Conservation (phyloP, 2,329 filamentous ascomycete species). For the Cadophora gregata region DNA sequence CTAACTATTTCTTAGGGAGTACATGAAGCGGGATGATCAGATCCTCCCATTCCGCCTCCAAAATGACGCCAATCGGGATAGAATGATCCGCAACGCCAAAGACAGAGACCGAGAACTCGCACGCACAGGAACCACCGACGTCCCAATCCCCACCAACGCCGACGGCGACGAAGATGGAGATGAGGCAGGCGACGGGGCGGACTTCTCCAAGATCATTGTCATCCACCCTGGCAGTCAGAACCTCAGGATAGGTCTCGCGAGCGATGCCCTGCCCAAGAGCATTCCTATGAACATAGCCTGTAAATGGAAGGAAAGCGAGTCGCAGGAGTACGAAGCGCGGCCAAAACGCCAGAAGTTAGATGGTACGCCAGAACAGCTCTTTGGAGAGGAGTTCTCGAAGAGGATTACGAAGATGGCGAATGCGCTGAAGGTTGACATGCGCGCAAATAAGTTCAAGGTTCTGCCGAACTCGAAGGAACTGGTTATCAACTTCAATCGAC, state of each 20-base stretch:
- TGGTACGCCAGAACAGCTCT: constrained; percentile 73
- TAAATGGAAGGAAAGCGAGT: constrained; percentile 78
- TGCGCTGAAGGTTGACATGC: constrained; percentile 89
- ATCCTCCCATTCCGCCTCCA: constrained; percentile 87
- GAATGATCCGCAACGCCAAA: constrained; percentile 83
- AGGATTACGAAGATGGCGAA: constrained; percentile 82
- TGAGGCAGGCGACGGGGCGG: constrained; percentile 64
- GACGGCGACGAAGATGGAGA: constrained; percentile 60
- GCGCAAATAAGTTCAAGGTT: constrained; percentile 91
- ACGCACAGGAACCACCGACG: constrained; percentile 71
- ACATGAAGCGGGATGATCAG: constrained; percentile 98
- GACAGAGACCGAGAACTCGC: constrained; percentile 87
- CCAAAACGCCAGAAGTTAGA: constrained; percentile 70
- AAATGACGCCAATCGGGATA: constrained; percentile 83
- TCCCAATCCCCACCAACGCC: constrained; percentile 62
- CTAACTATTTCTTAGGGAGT: constrained; percentile 67
- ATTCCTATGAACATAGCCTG: constrained; percentile 92
- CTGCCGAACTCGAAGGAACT: constrained; percentile 97
- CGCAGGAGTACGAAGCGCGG: constrained; percentile 80
- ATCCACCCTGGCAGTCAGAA: constrained; percentile 97
- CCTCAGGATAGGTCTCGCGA: constrained; percentile 91
- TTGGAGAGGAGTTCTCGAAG: constrained; percentile 80
- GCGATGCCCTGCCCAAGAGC: constrained; percentile 91
- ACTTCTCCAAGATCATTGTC: constrained; percentile 90
- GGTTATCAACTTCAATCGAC: constrained; percentile 91